Evolutionary conservation across 352 stramenopile species (phyloP).

Genomic region (Phytophthora constricta): DNA sequence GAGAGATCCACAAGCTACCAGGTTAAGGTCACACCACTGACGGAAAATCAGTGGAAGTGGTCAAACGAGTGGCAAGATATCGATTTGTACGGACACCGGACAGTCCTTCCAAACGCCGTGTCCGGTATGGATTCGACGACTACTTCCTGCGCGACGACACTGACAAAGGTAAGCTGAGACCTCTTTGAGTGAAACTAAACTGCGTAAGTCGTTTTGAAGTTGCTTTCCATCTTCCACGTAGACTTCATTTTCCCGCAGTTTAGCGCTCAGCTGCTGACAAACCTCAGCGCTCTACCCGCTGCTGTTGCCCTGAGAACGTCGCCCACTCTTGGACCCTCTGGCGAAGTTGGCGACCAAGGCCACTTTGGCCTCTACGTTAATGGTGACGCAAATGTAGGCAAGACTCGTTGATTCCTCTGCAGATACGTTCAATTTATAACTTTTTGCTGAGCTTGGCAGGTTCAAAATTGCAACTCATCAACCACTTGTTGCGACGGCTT

Average conservation of each 20-base stretch:
- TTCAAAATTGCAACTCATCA: constrained; percentile 93
- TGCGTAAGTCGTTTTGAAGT: neutral
- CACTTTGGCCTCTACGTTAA: constrained; percentile 92
- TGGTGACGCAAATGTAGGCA: constrained; percentile 75
- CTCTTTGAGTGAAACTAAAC: neutral
- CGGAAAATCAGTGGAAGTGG: constrained; percentile 62
- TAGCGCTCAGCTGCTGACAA: constrained; percentile 69
- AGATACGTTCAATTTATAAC: neutral
- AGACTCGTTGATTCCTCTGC: neutral
- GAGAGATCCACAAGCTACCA: constrained; percentile 66
- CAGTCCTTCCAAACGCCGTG: constrained; percentile 54
- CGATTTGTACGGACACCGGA: constrained; percentile 88
- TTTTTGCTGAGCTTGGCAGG: constrained; percentile 35
- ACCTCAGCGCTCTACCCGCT: constrained; percentile 58
- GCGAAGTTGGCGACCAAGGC: constrained; percentile 89
- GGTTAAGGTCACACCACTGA: constrained; percentile 79
- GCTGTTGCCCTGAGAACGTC: constrained; percentile 36
- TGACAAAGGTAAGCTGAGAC: constrained; percentile 45
- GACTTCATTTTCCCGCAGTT: constrained; percentile 88
- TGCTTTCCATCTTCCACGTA: constrained; percentile 17
- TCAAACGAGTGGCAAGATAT: constrained; percentile 59
- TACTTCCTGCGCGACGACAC: constrained; percentile 60
- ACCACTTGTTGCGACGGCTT: constrained; percentile 87
- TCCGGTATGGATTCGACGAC: constrained; percentile 51
- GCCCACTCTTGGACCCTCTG: constrained; percentile 79